Evolutionary conservation across 2,329 filamentous ascomycete genomes (phyloP).

Genomic region (Fusarium nanum): DNA sequence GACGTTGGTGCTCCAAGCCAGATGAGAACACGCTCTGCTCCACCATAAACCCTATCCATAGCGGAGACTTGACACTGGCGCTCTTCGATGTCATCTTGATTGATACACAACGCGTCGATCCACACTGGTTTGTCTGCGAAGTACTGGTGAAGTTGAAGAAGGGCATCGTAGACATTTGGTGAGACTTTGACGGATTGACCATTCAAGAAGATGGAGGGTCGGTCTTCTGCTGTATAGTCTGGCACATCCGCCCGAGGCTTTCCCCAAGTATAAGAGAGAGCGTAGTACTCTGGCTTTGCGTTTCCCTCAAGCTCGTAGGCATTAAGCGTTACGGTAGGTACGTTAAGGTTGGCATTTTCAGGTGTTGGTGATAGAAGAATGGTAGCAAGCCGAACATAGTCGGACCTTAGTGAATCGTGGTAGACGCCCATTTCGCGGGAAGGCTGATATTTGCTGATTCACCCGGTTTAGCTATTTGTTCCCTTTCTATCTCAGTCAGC

Average conservation of each 20-base stretch:
- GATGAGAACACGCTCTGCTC: neutral
- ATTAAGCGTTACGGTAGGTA: neutral
- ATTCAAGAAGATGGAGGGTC: neutral
- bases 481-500: too few species aligned
- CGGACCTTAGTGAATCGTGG: too few species aligned
- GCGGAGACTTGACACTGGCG: neutral
- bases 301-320: neutral
- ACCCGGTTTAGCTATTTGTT: too few species aligned
- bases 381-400: too few species aligned
- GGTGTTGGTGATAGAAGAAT: too few species aligned
- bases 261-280: slow-evolving; percentile 2
- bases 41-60: slow-evolving; percentile 3
- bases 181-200: neutral
- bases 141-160: neutral
- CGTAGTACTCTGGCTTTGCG: neutral
- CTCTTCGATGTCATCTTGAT: neutral
- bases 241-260: neutral
- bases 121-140: neutral
- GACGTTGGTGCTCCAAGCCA: neutral
- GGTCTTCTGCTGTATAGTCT: neutral
- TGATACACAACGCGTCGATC: slow-evolving; percentile 5
- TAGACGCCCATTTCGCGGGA: too few species aligned
- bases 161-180: neutral
- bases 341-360: too few species aligned
- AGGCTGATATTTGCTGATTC: too few species aligned